Evolutionary conservation across 441 rosid species (phyloP).

Genomic region (Breynia disticha): DNA sequence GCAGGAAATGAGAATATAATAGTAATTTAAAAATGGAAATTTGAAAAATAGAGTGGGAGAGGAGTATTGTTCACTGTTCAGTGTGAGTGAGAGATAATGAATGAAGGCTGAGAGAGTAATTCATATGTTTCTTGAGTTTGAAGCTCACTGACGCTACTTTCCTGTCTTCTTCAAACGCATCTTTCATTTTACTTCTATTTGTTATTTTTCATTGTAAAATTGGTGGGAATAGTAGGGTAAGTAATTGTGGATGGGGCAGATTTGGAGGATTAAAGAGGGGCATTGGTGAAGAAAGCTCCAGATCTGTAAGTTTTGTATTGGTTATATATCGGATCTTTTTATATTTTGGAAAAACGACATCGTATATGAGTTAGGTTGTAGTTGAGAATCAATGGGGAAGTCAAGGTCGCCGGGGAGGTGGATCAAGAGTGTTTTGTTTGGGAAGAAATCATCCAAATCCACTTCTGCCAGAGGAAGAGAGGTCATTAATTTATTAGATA

Average conservation of each 20-base stretch:
- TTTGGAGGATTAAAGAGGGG: too few relatives aligned
- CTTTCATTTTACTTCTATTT: neutral
- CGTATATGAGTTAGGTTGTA: neutral
- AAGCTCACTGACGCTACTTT: constrained; percentile 21
- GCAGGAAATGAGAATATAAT: too few relatives aligned
- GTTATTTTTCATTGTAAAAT: too few relatives aligned
- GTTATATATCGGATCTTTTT: too few relatives aligned
- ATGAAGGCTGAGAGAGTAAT: constrained; percentile 16
- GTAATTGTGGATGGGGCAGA: too few relatives aligned
- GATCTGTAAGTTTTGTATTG: neutral
- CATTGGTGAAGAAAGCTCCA: too few relatives aligned
- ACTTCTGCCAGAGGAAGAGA: neutral
- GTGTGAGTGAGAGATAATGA: too few relatives aligned
- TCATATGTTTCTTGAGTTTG: constrained; percentile 15
- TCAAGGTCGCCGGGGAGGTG: neutral
- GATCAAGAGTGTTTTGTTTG: neutral
- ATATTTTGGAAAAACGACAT: neutral
- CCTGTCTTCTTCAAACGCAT: neutral
- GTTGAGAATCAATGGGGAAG: neutral
- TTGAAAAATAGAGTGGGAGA: too few relatives aligned
- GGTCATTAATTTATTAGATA: neutral
- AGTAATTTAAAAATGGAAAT: too few relatives aligned
- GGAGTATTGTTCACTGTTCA: too few relatives aligned
- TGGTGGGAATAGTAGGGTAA: too few relatives aligned
- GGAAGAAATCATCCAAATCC: neutral